Base-by-base conservation (phyloP, 2,329 filamentous ascomycete genomes). In the Fusarium sp. region DNA sequence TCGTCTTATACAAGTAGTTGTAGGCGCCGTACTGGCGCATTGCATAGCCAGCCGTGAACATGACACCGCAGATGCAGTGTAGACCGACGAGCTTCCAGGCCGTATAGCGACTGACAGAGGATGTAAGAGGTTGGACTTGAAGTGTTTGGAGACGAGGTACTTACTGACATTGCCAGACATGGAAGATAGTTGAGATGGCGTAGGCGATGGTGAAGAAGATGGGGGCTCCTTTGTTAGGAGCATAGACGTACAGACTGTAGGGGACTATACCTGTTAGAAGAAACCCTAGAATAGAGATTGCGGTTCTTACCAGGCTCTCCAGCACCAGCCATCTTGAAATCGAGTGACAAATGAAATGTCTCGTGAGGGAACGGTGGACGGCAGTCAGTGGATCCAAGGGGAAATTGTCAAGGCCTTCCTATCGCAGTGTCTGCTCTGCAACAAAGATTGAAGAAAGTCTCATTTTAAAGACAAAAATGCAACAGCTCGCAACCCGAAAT, bases 11-110 rank as follows among this genome's bases (percentile, higher is more conserved):
- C 4, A 84, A 75, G 59, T 87, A 86, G 71, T 91, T 78, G 75
- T 85, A 79, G 3, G 89, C 85, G 0, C 87, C 88, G 35, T 86
- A 84, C 75, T 86, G 86, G 10, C 90, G 86, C 40, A 88, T 74
- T 0, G 86, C 83, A 74, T 91, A 91, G 18, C 90, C 90, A 3
- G 81, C 78, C 0, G 87, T 84, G 76, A 91, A 89, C 22, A 90
- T 63, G 0, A 86, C 65, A 0, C 86, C 86, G 27, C 87, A 88
- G 71, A 87, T 79, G 1, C 88, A 85, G 10, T 90, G 85, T 1
- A 91, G 79, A 0, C 86, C 80, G 5, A 86, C 86, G 8, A 89
- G 79, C 64, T 84, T 85, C 82, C 85, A 91, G 70, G 85, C 85
- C 69, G 87, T 87, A 79, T 89, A 87, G 33, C 82, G 86, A 65